phyloP scores from a whole-genome alignment of 1,284 basidiomycete genomes.

The Melampsora americana region DNA sequence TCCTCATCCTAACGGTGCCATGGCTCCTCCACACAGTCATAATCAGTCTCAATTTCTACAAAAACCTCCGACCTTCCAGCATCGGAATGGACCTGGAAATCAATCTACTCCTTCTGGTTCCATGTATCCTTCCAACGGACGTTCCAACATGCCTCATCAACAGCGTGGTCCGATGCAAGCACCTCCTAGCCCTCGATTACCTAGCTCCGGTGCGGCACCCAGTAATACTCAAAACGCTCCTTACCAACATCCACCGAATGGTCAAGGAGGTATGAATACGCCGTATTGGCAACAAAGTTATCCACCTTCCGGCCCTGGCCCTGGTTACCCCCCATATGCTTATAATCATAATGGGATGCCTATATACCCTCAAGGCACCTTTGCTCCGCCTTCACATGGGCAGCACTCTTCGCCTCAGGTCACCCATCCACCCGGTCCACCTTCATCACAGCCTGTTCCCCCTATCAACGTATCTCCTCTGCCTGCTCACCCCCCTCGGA shows the following conservation, averaged over 20 bases:
- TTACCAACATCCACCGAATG: constrained; percentile 22
- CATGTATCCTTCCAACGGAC: constrained; percentile 25
- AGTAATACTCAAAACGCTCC: constrained; percentile 23
- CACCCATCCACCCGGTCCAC: constrained; percentile 19
- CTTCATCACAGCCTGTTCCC: constrained; percentile 18
- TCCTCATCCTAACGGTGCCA: constrained; percentile 25
- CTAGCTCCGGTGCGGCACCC: constrained; percentile 12
- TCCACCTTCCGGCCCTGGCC: constrained; percentile 26
- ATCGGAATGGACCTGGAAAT: constrained; percentile 38
- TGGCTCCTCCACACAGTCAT: constrained; percentile 12
- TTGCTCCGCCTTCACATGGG: constrained; percentile 26
- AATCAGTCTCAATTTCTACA: constrained; percentile 31
- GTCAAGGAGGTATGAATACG: constrained; percentile 5
- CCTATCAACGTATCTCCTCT: neutral
- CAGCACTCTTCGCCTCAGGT: constrained; percentile 31
- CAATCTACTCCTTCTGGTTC: constrained; percentile 2
- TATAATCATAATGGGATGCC: constrained; percentile 37
- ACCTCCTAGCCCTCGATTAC: constrained; percentile 27
- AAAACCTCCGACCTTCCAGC: constrained; percentile 32
- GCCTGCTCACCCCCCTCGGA: constrained; percentile 4
- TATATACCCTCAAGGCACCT: constrained; percentile 30
- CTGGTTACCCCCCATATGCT: constrained; percentile 34
- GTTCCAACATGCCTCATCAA: constrained; percentile 35
- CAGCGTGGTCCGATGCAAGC: constrained; percentile 10
- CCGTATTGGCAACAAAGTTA: constrained; percentile 37